Percentiles rank a stretch among this genome's conserved stretches.
These are phyloP conservation scores for Massariosphaeria phaeospora DNA, from an alignment of 495 filamentous ascomycete genomes.

Conservation along the genomic window DNA sequence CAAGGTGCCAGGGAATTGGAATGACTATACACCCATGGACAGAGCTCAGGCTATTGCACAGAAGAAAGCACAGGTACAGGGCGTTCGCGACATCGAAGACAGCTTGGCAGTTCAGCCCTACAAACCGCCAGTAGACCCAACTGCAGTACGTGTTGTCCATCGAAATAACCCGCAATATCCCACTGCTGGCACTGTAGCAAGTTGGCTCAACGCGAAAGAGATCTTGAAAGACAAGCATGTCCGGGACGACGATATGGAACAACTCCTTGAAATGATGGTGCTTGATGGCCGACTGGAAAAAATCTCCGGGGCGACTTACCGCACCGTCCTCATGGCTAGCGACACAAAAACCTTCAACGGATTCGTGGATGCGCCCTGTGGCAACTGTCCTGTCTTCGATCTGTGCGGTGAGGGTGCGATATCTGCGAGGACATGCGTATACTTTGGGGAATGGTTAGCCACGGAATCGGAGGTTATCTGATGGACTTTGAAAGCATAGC, in stretches of 20 bases:
- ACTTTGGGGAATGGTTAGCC: conserved; percentile 75
- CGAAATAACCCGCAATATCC: conserved; percentile 70
- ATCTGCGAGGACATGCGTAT: conserved; percentile 83
- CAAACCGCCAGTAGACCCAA: conserved; percentile 3
- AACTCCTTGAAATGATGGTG: conserved; percentile 76
- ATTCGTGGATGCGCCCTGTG: conserved; percentile 85
- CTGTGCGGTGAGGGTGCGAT: conserved; percentile 84
- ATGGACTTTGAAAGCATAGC: conserved; percentile 1
- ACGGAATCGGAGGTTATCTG: conserved; percentile 6
- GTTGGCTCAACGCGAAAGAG: conserved; percentile 59
- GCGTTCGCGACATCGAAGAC: conserved; percentile 20
- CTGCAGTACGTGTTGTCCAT: conserved; percentile 44
- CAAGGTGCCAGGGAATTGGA: conserved; percentile 41
- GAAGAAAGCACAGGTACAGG: conserved; percentile 16
- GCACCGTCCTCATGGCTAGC: background rate
- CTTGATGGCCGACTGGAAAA: conserved; percentile 73
- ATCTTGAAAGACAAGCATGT: conserved; percentile 57
- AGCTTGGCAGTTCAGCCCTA: background rate
- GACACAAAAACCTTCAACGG: conserved; percentile 48
- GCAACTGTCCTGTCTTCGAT: conserved; percentile 87
- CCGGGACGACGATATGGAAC: conserved; percentile 69
- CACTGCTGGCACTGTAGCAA: conserved; percentile 65
- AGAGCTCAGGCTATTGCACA: conserved; percentile 6
- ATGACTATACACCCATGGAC: conserved; percentile 10
- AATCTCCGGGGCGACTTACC: conserved; percentile 30